Evolutionary conservation across 129 eudicot genomes (phyloP).

Genomic region (carrot (Daucus carota)): DNA sequence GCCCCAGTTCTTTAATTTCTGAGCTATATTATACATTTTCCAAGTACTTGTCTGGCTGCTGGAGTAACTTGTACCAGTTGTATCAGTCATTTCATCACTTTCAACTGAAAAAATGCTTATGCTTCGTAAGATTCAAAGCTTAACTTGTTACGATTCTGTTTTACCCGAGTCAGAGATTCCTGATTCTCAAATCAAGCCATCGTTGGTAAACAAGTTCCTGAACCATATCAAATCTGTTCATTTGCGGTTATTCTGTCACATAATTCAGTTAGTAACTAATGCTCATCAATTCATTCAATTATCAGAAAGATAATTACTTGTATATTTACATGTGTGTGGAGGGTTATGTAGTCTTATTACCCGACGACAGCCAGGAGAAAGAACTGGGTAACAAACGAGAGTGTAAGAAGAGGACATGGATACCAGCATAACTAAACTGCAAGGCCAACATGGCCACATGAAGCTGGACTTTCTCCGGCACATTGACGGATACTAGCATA

Average conservation of each 20-base stretch:
- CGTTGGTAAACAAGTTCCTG: conserved; percentile 19
- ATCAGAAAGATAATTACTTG: neutral
- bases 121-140: conserved; percentile 13
- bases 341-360: conserved; percentile 38
- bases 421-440: conserved; percentile 98
- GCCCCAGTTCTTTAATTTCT: conserved; percentile 8
- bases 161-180: neutral
- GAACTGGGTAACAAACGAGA: conserved; percentile 69
- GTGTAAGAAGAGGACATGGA: conserved; percentile 71
- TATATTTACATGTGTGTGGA: no score
- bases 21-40: conserved; percentile 3
- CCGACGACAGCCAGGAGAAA: conserved; percentile 90
- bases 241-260: conserved; percentile 36
- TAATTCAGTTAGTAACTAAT: neutral
- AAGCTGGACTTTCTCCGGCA: conserved; percentile 78
- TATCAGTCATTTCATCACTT: conserved; percentile 1
- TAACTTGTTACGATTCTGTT: conserved; percentile 1
- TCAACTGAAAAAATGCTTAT: neutral
- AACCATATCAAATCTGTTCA: conserved; percentile 10
- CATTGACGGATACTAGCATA: no score
- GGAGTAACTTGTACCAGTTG: conserved; percentile 5
- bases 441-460: conserved; percentile 88
- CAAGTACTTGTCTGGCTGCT: neutral
- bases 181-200: conserved; percentile 11
- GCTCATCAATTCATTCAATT: neutral